Conservation (phyloP, 208 protist species). For the Crithidia brevicula region DNA sequence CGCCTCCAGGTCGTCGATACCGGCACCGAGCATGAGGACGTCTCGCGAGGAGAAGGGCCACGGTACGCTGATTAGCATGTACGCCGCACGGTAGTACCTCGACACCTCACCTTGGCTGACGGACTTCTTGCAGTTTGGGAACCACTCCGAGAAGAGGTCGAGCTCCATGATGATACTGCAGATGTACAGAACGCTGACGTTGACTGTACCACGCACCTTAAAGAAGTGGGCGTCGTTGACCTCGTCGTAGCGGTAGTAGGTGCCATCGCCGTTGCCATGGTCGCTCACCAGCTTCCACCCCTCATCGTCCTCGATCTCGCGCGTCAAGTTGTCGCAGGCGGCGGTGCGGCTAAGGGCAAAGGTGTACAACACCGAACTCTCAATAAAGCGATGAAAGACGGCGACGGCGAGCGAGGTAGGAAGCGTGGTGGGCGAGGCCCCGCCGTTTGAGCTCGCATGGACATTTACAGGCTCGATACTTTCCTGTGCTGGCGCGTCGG, state of each 20-base stretch:
- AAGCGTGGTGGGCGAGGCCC: constrained; percentile 10
- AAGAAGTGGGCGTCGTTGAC: constrained; percentile 50
- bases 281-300: constrained; percentile 36
- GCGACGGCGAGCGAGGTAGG: constrained; percentile 39
- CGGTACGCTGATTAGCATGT: constrained; percentile 52
- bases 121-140: constrained; percentile 46
- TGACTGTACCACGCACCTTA: constrained; percentile 47
- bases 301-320: constrained; percentile 35
- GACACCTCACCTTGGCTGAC: constrained; percentile 48
- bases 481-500: constrained; percentile 16
- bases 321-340: constrained; percentile 37
- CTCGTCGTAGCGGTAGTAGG: constrained; percentile 54
- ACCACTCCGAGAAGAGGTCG: constrained; percentile 61
- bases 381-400: constrained; percentile 47
- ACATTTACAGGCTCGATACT: constrained; percentile 15
- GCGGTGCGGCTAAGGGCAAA: constrained; percentile 24
- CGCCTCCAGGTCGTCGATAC: constrained; percentile 56
- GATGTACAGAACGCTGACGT: constrained; percentile 43
- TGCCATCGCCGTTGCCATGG: constrained; percentile 34
- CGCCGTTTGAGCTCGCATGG: neutral
- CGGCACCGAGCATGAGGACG: constrained; percentile 54
- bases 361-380: constrained; percentile 38
- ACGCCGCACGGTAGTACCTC: constrained; percentile 49
- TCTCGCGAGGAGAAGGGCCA: constrained; percentile 67
- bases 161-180: constrained; percentile 58